These are phyloP conservation scores for Globisporangium solare DNA, from an alignment of 352 stramenopile genomes.

Conservation along the genomic window DNA sequence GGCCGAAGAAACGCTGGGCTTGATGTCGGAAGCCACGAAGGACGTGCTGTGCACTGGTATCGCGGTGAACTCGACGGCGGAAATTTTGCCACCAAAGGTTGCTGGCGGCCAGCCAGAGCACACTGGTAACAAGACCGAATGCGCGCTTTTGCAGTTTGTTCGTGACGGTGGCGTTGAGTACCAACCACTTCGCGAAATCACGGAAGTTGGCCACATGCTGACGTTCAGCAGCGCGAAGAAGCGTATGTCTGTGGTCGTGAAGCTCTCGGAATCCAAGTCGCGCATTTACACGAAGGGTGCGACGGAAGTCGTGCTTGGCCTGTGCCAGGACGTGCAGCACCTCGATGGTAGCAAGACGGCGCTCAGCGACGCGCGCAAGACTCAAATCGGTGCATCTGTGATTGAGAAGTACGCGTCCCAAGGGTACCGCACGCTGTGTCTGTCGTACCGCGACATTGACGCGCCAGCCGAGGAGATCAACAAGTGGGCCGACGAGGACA, in stretches of 20 bases:
- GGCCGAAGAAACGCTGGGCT: conserved; percentile 17
- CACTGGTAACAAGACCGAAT: conserved; percentile 71
- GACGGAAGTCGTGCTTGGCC: conserved; percentile 49
- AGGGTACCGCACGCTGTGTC: conserved; percentile 76
- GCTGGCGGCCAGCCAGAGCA: conserved; percentile 43
- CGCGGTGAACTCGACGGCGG: conserved; percentile 52
- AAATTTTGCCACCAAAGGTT: conserved; percentile 46
- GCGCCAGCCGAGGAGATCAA: conserved; percentile 12
- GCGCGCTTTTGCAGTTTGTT: conserved; percentile 49
- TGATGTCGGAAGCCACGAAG: conserved; percentile 30
- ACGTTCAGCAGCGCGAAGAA: conserved; percentile 68
- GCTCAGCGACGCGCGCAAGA: conserved; percentile 28
- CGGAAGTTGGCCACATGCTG: conserved; percentile 50
- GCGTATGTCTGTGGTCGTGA: conserved; percentile 64
- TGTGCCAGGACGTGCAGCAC: conserved; percentile 38
- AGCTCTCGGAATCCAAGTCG: conserved; percentile 30
- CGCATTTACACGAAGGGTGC: conserved; percentile 63
- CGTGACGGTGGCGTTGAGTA: conserved; percentile 48
- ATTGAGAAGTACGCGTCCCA: conserved; percentile 66
- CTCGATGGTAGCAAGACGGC: conserved; percentile 32
- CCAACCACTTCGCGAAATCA: conserved; percentile 28
- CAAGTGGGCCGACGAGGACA: conserved; percentile 15
- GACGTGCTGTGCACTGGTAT: conserved; percentile 40
- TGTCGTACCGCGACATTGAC: conserved; percentile 39
- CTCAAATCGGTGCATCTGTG: conserved; percentile 28